Conservation (phyloP, 192 early-diverging fungal genomes). For the Hyaloraphidium curvatum region DNA sequence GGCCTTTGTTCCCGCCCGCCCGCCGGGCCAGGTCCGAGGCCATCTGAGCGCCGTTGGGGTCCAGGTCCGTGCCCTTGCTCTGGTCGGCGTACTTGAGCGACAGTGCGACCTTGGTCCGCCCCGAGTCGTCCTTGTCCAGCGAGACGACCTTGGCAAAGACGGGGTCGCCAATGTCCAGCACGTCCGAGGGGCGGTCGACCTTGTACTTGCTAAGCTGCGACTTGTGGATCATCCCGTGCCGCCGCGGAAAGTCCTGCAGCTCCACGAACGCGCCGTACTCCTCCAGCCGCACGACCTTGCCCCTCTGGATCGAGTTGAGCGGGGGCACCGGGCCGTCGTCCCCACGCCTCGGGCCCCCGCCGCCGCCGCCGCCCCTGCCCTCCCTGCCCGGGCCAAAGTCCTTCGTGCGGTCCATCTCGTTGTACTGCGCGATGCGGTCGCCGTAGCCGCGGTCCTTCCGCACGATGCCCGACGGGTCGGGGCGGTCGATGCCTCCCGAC, state of each 20-base stretch:
- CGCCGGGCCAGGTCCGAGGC: not conserved
- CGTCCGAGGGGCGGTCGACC: not conserved
- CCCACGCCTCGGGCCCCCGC: no score
- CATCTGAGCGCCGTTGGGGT: conserved; percentile 2
- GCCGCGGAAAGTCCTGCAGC: not conserved
- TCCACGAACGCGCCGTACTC: not conserved
- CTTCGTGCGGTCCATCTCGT: not conserved
- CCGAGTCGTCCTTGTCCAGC: not conserved
- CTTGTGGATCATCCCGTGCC: not conserved
- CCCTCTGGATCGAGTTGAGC: not conserved
- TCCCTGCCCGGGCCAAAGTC: not conserved
- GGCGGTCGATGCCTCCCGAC: no score
- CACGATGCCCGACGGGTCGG: no score
- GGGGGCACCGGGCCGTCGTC: not conserved
- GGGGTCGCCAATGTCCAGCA: not conserved
- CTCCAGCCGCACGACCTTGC: not conserved
- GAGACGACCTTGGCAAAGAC: not conserved
- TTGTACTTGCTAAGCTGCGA: not conserved
- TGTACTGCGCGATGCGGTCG: not conserved
- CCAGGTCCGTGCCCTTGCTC: not conserved
- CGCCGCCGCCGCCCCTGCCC: not conserved
- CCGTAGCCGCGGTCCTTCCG: no score
- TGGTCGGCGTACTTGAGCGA: not conserved
- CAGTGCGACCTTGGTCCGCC: not conserved
- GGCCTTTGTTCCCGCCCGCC: not conserved